Base-by-base conservation (phyloP, 331 rosid genomes). In the Quercus phellos region DNA sequence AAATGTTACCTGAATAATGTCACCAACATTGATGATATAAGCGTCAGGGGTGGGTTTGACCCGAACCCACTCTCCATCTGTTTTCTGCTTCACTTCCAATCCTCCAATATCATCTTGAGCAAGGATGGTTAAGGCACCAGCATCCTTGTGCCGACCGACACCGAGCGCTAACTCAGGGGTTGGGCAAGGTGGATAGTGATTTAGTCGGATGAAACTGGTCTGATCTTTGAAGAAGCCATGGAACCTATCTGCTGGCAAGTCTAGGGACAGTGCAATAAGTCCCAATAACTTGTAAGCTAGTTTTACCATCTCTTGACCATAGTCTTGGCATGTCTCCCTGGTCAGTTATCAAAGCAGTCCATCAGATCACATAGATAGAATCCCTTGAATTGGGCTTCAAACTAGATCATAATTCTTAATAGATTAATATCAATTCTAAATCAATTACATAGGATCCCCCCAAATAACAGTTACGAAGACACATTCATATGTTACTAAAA, bases 81-180 rank as follows among this genome's bases (percentile, higher is more conserved):
- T 46, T 77, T 89, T 93, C 32, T 88, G 76, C 79, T 74, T 86
- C 14, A 90, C 93, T 85, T 90, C 87, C 9, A 93, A 77, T 0
- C 96, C 96, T 42, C 90, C 93, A 21, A 90, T 90, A 10, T 93
- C 85, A 75, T 89, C 96, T 75, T 93, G 90, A 70, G 96, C 87
- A 2, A 93, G 90, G 27, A 90, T 82, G 2, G 98, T 93, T 59
- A 93, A 80, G 13, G 81, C 90, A 5, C 96, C 90, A 14, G 80
- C 81, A 75, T 90, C 98, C 74, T 88, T 90, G 79, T 93, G 98
- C 5, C 74, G 93, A 9, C 94, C 96, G 16, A 89, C 85, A 2
- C 98, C 98, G 4, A 90, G 93, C 18, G 91, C 89, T 12, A 93
- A 70, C 16, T 84, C 74, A 53, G 94, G 93, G 63, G 4, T 71